Evolutionary conservation across 2,329 filamentous ascomycete genomes (phyloP).

Genomic region (Botrytis hyacinthi): DNA sequence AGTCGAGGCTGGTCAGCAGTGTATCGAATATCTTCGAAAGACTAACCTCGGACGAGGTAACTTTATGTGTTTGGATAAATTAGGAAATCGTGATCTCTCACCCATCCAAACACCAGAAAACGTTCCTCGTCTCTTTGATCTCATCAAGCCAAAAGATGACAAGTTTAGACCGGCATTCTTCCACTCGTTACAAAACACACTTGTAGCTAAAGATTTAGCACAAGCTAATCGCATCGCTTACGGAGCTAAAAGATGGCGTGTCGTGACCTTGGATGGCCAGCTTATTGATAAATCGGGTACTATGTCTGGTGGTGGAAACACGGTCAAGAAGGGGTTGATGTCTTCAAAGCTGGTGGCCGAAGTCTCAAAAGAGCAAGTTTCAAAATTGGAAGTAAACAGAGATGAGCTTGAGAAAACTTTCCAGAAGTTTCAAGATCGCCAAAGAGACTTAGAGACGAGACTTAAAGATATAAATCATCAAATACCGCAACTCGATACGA

Average conservation of each 20-base stretch:
- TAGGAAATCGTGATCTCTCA: constrained; percentile 74
- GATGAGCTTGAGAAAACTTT: constrained; percentile 82
- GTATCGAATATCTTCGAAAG: constrained; percentile 95
- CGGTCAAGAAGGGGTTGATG: constrained; percentile 90
- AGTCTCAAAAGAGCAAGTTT: constrained; percentile 81
- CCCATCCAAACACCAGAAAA: constrained; percentile 85
- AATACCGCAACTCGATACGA: constrained; percentile 82
- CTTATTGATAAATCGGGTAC: constrained; percentile 98
- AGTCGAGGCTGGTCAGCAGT: constrained; percentile 94
- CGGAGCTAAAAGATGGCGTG: constrained; percentile 88
- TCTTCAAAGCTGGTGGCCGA: constrained; percentile 91
- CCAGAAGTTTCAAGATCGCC: constrained; percentile 78
- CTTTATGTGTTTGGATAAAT: constrained; percentile 91
- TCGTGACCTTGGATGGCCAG: constrained; percentile 92
- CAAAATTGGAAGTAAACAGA: constrained; percentile 81
- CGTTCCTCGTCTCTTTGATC: constrained; percentile 87
- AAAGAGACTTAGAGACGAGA: constrained; percentile 72
- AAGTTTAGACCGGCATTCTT: constrained; percentile 90
- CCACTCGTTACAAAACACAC: constrained; percentile 89
- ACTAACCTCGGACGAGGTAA: constrained; percentile 96
- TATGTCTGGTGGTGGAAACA: constrained; percentile 94
- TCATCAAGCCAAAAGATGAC: constrained; percentile 85
- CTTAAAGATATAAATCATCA: constrained; percentile 71
- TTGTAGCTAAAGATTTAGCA: constrained; percentile 88
- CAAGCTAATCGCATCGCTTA: constrained; percentile 98